phyloP scores from a whole-genome alignment of 2,329 filamentous ascomycete genomes.

The Cryphonectria japonica region DNA sequence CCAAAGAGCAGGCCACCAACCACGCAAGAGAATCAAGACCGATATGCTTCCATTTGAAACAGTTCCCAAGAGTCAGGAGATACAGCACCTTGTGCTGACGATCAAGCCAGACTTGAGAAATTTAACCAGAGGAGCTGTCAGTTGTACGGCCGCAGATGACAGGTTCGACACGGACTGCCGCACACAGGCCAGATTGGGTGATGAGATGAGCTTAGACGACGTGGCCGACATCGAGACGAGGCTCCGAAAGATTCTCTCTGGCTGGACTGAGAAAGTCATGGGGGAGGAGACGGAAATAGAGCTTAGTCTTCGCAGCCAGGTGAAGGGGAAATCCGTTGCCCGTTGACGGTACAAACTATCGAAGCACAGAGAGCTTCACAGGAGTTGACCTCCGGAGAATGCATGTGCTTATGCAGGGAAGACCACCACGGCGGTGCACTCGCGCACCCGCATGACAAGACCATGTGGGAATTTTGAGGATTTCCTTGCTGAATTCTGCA shows the following conservation, averaged over 20 bases:
- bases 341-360: background rate
- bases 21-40: slow-evolving; percentile 32
- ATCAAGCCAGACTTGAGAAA: slow-evolving; percentile 15
- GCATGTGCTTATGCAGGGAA: background rate
- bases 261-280: slow-evolving; percentile 19
- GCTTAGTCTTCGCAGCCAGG: slow-evolving; percentile 14
- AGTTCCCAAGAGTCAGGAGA: slow-evolving; percentile 26
- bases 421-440: background rate
- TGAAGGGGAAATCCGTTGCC: slow-evolving; percentile 17
- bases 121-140: slow-evolving; percentile 3
- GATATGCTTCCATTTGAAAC: slow-evolving; percentile 35
- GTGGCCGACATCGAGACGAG: slow-evolving; percentile 17
- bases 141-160: background rate
- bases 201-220: slow-evolving; percentile 17
- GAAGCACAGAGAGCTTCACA: background rate
- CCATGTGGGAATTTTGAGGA: background rate
- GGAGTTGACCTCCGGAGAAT: background rate
- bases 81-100: slow-evolving; percentile 28
- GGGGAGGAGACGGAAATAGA: slow-evolving; percentile 13
- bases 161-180: background rate
- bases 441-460: background rate
- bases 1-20: slow-evolving; percentile 24
- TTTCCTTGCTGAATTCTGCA: background rate
- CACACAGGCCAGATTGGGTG: background rate
- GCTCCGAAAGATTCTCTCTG: slow-evolving; percentile 11